phyloP scores from a whole-genome alignment of 2,329 filamentous ascomycete genomes.

The Pseudocercospora cruenta region DNA sequence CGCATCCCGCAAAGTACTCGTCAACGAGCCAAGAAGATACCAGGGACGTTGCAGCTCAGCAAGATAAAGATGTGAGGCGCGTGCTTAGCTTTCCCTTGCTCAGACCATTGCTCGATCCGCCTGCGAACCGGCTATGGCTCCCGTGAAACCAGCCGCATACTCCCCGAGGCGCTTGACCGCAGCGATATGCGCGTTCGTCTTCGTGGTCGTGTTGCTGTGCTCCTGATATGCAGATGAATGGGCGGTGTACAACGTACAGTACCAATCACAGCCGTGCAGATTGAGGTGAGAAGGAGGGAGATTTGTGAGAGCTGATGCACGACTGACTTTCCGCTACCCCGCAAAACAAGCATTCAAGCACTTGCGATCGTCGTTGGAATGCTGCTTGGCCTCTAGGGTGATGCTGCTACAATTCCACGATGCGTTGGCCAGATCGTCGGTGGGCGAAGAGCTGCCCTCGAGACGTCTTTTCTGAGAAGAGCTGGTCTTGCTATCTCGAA shows the following conservation, averaged over 20 bases:
- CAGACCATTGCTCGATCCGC: background rate
- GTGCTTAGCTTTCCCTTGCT: background rate
- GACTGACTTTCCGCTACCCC: background rate
- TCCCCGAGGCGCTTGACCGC: background rate
- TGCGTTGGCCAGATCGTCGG: background rate
- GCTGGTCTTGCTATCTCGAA: background rate
- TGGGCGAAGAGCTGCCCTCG: background rate
- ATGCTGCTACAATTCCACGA: background rate
- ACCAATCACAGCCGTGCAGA: background rate
- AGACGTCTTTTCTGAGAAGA: background rate
- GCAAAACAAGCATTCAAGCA: background rate
- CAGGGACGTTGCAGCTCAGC: background rate
- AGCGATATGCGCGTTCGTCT: background rate
- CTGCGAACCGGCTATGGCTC: background rate
- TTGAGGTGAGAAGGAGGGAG: background rate
- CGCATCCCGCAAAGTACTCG: background rate
- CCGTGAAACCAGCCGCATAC: background rate
- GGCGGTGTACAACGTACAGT: background rate
- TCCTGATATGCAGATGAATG: background rate
- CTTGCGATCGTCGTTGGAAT: background rate
- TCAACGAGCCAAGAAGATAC: slow-evolving; percentile 10
- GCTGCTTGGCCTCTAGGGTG: background rate
- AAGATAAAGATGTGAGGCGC: slow-evolving; percentile 1
- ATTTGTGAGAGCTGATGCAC: background rate
- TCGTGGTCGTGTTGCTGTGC: background rate